These are phyloP conservation scores for Buxus sempervirens DNA, from an alignment of 164 flowering plant genomes.

Conservation along the genomic window DNA sequence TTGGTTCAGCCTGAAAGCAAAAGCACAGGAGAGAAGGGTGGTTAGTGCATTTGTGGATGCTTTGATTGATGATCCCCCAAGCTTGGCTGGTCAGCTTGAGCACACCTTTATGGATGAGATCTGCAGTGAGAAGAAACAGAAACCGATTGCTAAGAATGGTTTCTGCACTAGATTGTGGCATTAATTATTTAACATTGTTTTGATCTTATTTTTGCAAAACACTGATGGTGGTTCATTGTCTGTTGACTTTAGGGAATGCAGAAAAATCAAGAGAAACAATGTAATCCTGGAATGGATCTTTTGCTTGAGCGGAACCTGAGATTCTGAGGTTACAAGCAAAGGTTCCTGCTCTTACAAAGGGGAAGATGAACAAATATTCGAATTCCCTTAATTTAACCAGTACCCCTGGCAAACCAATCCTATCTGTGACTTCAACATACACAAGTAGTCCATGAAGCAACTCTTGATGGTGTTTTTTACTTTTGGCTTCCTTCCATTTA, in stretches of 20 bases:
- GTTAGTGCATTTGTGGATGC: conserved; percentile 59
- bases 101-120: conserved; percentile 54
- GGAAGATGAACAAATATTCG: no score
- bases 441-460: no score
- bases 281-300: background rate
- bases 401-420: no score
- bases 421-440: no score
- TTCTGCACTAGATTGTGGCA: conserved; percentile 51
- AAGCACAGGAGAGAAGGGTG: conserved; percentile 49
- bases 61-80: conserved; percentile 63
- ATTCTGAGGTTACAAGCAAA: no score
- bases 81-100: conserved; percentile 68
- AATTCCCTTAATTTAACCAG: no score
- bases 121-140: conserved; percentile 29
- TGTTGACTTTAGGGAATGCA: no score
- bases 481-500: no score
- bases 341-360: no score
- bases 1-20: conserved; percentile 80
- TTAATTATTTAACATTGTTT: conserved; percentile 16
- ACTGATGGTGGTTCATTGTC: no score
- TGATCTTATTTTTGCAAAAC: background rate
- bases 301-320: no score
- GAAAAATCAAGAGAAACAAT: background rate
- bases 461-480: no score
- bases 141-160: conserved; percentile 20